Evolutionary conservation across 192 early-diverging fungal species (phyloP), one percentile per base, ranked within the genome.

Genomic region (Podila clonocystis): DNA sequence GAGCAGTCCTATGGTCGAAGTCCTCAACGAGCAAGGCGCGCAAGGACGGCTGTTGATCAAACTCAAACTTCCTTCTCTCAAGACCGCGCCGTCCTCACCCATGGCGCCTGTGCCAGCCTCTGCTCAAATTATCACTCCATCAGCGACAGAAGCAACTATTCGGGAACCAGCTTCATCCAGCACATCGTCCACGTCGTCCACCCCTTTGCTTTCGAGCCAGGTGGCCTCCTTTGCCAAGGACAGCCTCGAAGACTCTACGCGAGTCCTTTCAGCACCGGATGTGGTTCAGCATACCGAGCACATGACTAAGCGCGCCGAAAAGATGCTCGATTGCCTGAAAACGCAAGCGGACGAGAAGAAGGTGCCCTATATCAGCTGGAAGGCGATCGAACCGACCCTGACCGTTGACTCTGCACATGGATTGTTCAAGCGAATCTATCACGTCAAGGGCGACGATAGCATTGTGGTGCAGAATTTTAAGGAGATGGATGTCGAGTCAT

Each of bases 391-490:
- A 28, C 70, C 75, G 6, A 72, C 73, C 5, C 29, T 83, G 62
- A 82, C 82, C 26, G 73, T 82, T 1, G 75, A 85, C 30, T 49
- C 70, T 29, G 87, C 89, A 0, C 87, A 90, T 71, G 89, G 89
- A 1, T 77, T 86, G 61, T 90, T 89, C 63, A 90, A 90, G 45
- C 70, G 86, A 38, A 88, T 90, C 1, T 90, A 87, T 55, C 86
- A 87, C 65, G 82, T 89, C 68, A 63, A 82, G 3, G 75, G 82
- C n/a, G 67, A 85, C 11, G 59, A 66, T 22, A 67, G 41, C 4
- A 74, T 85, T 50, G 89, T 90, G 9, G 84, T 90, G 7, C 89
- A 90, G 61, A 86, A 87, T 15, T 90, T 90, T 61, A 85, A 87
- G 26, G 83, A 89, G 69, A 90, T 89, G 84, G 85, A 70, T 60